Evolutionary conservation across 495 filamentous ascomycete genomes (phyloP).

Genomic region (Thozetella sp.): DNA sequence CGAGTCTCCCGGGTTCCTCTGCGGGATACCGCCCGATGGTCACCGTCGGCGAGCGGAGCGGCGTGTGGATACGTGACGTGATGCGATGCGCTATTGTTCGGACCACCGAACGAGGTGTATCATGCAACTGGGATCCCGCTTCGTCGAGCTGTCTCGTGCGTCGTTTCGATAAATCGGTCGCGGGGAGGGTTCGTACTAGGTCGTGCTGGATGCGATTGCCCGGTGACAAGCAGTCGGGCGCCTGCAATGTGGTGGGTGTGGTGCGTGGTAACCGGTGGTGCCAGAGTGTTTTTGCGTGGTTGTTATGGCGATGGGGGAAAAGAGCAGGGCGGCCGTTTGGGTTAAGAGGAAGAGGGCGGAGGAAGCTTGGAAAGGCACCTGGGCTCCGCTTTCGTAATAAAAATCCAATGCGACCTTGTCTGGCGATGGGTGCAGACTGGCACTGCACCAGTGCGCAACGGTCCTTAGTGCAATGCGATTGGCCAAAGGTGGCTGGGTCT

Average conservation of each 20-base stretch:
- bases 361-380: neutral
- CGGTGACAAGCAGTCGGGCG: neutral
- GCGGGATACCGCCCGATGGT: too few species aligned
- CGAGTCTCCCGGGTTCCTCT: neutral
- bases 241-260: neutral
- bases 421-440: neutral
- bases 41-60: too few species aligned
- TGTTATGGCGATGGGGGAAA: conserved; percentile 2
- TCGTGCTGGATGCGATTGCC: neutral
- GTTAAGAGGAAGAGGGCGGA: neutral
- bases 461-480: neutral
- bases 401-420: neutral
- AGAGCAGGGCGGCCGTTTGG: neutral
- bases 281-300: neutral
- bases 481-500: neutral
- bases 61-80: neutral
- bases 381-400: conserved; percentile 2
- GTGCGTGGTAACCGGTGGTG: neutral
- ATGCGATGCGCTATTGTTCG: too few species aligned
- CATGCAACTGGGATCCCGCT: neutral
- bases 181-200: neutral
- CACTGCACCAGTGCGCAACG: conserved; percentile 1
- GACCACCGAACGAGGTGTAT: neutral
- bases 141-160: neutral
- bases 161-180: neutral